A percentile compares a stretch with the other conserved stretches of the same genome.
Conservation (phyloP, 805 yeast species). For the Pichia paraexigua region DNA sequence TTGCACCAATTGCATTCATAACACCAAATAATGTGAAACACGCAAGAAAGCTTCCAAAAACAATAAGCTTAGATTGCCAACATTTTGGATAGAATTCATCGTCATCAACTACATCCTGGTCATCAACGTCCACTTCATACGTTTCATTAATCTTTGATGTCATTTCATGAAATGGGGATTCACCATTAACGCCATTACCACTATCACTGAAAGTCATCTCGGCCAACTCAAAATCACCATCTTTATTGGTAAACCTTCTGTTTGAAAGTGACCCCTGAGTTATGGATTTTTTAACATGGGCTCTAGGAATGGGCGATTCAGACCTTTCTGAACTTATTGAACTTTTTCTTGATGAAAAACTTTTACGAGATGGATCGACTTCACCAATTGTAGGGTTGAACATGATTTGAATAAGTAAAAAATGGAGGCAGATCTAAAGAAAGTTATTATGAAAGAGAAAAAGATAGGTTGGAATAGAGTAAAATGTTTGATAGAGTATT, state of each 20-base stretch:
- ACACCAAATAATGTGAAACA: slow-evolving; percentile 45
- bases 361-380: slow-evolving; percentile 16
- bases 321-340: neutral
- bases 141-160: neutral
- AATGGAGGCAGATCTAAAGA: neutral
- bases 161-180: neutral
- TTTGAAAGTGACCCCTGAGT: neutral
- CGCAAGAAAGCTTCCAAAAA: slow-evolving; percentile 51
- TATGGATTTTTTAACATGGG: neutral
- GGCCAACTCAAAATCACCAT: neutral
- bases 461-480: no score
- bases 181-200: neutral
- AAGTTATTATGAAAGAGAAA: no score
- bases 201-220: neutral
- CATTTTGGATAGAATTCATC: slow-evolving; percentile 46
- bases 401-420: neutral
- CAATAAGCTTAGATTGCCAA: slow-evolving; percentile 42
- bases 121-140: neutral
- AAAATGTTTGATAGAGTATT: no score
- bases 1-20: slow-evolving; percentile 52
- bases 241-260: neutral
- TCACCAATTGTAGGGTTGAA: slow-evolving; percentile 13
- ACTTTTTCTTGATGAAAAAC: neutral
- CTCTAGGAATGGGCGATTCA: neutral
- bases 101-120: slow-evolving; percentile 16